Evolutionary conservation across 352 stramenopile genomes (phyloP).

Genomic region (Phytophthora multivora): DNA sequence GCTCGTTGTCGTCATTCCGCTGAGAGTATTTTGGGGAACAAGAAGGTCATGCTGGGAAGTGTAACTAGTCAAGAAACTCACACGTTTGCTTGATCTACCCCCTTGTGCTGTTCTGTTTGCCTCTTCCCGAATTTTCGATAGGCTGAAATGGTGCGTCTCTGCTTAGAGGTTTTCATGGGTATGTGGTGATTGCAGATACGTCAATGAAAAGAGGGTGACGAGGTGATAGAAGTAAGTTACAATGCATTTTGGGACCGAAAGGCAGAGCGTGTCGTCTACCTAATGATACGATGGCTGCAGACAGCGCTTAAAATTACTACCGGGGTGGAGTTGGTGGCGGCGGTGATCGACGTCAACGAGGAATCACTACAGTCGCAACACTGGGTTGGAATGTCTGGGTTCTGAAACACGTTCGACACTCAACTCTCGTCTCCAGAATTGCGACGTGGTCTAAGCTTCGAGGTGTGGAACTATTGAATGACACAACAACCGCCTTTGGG

Average conservation of each 20-base stretch:
- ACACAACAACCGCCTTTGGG: slow-evolving; percentile 29
- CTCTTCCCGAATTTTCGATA: not conserved
- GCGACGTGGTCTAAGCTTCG: slow-evolving; percentile 10
- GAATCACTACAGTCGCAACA: slow-evolving; percentile 1
- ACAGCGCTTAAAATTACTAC: slow-evolving; percentile 21
- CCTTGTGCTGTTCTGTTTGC: slow-evolving; percentile 1
- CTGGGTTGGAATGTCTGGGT: slow-evolving; percentile 6
- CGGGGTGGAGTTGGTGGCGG: not conserved
- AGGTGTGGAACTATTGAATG: slow-evolving; percentile 14
- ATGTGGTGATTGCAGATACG: not conserved
- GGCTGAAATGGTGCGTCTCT: not conserved
- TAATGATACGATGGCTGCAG: not conserved
- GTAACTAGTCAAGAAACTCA: slow-evolving; percentile 60
- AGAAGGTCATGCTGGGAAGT: slow-evolving; percentile 60
- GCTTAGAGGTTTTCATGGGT: no score
- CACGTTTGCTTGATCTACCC: slow-evolving; percentile 47
- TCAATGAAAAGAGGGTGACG: not conserved
- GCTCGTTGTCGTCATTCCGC: slow-evolving; percentile 43
- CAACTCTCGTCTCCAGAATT: not conserved
- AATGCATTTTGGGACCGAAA: slow-evolving; percentile 20
- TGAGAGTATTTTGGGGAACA: slow-evolving; percentile 52
- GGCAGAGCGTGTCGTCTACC: slow-evolving; percentile 14
- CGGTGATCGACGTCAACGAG: slow-evolving; percentile 9
- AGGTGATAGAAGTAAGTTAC: not conserved
- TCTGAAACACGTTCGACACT: not conserved